Conservation (phyloP, 768 basidiomycete species). For the Mycena kentingensis region DNA sequence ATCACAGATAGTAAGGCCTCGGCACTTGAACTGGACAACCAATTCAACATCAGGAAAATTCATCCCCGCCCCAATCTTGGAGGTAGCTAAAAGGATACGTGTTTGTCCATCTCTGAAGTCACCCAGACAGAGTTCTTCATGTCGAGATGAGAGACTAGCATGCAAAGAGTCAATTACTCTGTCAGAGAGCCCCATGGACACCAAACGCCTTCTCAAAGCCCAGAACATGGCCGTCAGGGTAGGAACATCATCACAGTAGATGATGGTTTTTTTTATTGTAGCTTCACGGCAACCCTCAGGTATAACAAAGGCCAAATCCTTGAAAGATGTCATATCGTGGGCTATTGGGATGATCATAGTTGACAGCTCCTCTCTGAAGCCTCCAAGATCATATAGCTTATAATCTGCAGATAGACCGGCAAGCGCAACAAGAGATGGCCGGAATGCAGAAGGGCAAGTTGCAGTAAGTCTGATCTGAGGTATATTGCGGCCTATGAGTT, state of each 20-base stretch:
- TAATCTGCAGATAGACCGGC: slow-evolving; percentile 16
- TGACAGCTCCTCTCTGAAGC: slow-evolving; percentile 24
- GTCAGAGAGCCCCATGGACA: no score
- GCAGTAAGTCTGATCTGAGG: slow-evolving; percentile 22
- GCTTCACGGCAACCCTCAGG: slow-evolving; percentile 1
- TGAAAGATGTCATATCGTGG: slow-evolving; percentile 16
- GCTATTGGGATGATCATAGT: slow-evolving; percentile 17
- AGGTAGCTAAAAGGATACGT: slow-evolving; percentile 22
- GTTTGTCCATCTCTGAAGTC: slow-evolving; percentile 19
- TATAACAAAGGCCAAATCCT: slow-evolving; percentile 22
- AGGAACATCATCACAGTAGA: slow-evolving; percentile 22
- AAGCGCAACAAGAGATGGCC: slow-evolving; percentile 12
- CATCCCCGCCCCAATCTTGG: slow-evolving; percentile 27
- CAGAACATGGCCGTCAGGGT: slow-evolving; percentile 23
- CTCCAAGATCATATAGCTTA: slow-evolving; percentile 23
- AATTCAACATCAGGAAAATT: slow-evolving; percentile 21
- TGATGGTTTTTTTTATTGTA: slow-evolving; percentile 14
- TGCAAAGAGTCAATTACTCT: no score
- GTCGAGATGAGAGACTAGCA: slow-evolving; percentile 21
- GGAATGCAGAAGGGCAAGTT: slow-evolving; percentile 17
- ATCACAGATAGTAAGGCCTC: slow-evolving; percentile 16
- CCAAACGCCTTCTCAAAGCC: no score
- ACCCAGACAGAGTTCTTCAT: slow-evolving; percentile 17
- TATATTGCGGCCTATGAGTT: slow-evolving; percentile 12
- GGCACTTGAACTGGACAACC: slow-evolving; percentile 23